phyloP scores from a whole-genome alignment of 257 asterid genomes.

The Gentiana dahurica region DNA sequence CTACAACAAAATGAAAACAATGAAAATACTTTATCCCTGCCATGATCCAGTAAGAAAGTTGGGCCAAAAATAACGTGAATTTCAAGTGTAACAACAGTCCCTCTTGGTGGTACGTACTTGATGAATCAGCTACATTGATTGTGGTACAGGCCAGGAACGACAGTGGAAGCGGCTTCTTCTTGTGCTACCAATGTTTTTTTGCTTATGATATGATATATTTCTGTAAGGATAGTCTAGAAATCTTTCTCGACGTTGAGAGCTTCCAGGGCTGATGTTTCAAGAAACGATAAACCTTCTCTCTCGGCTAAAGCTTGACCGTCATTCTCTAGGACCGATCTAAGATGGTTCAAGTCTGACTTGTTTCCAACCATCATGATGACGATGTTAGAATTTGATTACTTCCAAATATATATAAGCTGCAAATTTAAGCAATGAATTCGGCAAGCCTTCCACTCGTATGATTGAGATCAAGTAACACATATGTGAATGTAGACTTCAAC shows the following conservation, averaged over 20 bases:
- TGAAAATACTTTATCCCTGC: slow-evolving; percentile 14
- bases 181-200: slow-evolving; percentile 68
- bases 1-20: slow-evolving; percentile 12
- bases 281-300: slow-evolving; percentile 73
- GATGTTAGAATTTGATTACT: slow-evolving; percentile 47
- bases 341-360: slow-evolving; percentile 75
- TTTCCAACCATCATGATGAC: slow-evolving; percentile 74
- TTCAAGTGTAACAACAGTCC: slow-evolving; percentile 63
- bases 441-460: no score
- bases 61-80: slow-evolving; percentile 8
- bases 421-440: no score
- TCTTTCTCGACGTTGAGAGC: slow-evolving; percentile 60
- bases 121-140: slow-evolving; percentile 42
- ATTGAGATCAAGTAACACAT: no score
- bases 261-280: slow-evolving; percentile 73
- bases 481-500: no score
- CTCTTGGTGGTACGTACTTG: slow-evolving; percentile 30
- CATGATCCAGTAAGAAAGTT: slow-evolving; percentile 14
- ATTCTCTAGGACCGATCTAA: slow-evolving; percentile 50
- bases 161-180: slow-evolving; percentile 49
- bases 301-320: slow-evolving; percentile 68
- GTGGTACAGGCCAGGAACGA: slow-evolving; percentile 51
- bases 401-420: no score
- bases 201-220: slow-evolving; percentile 58
- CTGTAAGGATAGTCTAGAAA: slow-evolving; percentile 54